Evolutionary conservation across 164 flowering plant genomes (phyloP).

Genomic region (Aristolochia contorta): DNA sequence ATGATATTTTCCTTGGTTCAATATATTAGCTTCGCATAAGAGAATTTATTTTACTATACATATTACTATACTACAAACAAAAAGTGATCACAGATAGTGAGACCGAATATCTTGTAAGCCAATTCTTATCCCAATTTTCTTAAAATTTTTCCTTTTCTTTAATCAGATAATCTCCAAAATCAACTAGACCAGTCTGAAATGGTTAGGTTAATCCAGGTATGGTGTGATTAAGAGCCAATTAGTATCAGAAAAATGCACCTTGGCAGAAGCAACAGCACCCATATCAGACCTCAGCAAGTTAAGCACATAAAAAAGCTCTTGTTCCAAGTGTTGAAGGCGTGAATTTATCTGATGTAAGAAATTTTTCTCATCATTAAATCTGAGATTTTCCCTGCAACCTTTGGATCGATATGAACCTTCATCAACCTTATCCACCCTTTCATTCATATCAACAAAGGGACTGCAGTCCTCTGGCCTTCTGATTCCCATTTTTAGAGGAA

Average conservation of each 20-base stretch:
- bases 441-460: constrained; percentile 3
- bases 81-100: no score
- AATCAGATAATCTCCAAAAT: no score
- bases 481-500: background rate
- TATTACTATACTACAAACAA: no score
- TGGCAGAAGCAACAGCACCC: constrained; percentile 11
- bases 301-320: constrained; percentile 69
- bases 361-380: constrained; percentile 9
- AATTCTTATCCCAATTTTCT: no score
- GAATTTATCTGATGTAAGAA: constrained; percentile 22
- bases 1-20: no score
- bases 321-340: constrained; percentile 52
- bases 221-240: no score
- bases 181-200: no score
- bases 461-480: background rate
- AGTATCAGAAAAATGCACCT: constrained; percentile 17
- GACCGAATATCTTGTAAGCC: no score
- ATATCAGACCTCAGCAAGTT: constrained; percentile 29
- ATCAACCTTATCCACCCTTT: constrained; percentile 14
- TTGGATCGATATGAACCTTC: constrained; percentile 12
- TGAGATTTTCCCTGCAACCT: constrained; percentile 10
- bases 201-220: no score
- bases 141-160: no score
- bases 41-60: no score
- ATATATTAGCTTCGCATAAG: no score